phyloP scores from a whole-genome alignment of 768 basidiomycete genomes.

The Naganishia kalamii region DNA sequence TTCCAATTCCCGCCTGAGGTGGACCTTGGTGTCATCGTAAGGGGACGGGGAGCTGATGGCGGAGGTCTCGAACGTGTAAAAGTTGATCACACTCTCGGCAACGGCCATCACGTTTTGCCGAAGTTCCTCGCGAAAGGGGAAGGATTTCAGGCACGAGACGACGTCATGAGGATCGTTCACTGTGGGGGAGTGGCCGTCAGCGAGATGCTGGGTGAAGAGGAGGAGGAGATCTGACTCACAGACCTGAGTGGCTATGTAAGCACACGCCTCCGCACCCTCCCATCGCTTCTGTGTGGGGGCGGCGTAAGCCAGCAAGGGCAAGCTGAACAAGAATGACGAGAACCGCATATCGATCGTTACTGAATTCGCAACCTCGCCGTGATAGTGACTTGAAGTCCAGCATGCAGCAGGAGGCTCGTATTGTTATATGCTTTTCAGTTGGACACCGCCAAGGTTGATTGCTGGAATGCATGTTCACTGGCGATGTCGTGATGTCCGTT shows the following conservation, averaged over 20 bases:
- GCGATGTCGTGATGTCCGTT: too few relatives aligned
- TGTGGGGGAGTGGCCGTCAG: neutral
- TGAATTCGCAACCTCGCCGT: too few relatives aligned
- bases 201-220: neutral
- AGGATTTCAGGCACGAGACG: slow-evolving; percentile 57
- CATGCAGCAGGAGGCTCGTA: too few relatives aligned
- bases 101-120: slow-evolving; percentile 54
- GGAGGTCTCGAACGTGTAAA: slow-evolving; percentile 56
- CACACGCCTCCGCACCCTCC: neutral
- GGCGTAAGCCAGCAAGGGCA: slow-evolving; percentile 3
- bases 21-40: slow-evolving; percentile 50
- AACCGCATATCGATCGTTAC: neutral
- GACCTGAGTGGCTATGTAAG: neutral
- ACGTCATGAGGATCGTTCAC: slow-evolving; percentile 51
- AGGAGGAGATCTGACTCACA: neutral
- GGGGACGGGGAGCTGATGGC: slow-evolving; percentile 54
- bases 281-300: neutral
- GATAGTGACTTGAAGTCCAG: too few relatives aligned
- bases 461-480: too few relatives aligned
- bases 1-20: slow-evolving; percentile 55
- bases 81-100: slow-evolving; percentile 51
- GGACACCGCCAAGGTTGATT: too few relatives aligned
- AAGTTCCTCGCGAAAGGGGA: slow-evolving; percentile 58
- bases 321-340: neutral
- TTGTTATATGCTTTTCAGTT: too few relatives aligned